Percentiles rank a stretch among this genome's conserved stretches.
Evolutionary conservation across 495 filamentous ascomycete species (phyloP).

Genomic region (Delitschia confertaspora): DNA sequence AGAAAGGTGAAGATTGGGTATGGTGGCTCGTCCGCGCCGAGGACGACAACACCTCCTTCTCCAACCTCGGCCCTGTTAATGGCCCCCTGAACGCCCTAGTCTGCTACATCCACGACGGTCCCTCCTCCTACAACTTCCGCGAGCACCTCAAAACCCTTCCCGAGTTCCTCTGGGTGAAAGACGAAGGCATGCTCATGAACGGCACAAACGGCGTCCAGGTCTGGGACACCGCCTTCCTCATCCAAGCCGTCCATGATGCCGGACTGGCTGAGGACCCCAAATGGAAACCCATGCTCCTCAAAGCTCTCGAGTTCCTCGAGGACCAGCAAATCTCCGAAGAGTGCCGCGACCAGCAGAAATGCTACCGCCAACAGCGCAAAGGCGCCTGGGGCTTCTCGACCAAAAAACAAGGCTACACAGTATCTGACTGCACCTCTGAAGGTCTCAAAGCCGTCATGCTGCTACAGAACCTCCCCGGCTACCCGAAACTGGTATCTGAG

Average conservation of each 20-base stretch:
- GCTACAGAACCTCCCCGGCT: conserved; percentile 70
- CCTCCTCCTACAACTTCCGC: conserved; percentile 63
- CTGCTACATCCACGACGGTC: conserved; percentile 77
- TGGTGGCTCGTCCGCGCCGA: conserved; percentile 76
- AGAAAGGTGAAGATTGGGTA: conserved; percentile 64
- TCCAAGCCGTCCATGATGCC: conserved; percentile 70
- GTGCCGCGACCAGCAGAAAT: conserved; percentile 63
- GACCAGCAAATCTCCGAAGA: conserved; percentile 86
- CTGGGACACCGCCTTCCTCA: conserved; percentile 89
- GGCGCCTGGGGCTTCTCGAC: conserved; percentile 95
- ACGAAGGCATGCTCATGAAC: conserved; percentile 88
- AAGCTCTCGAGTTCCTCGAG: conserved; percentile 79
- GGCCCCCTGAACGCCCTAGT: conserved; percentile 76
- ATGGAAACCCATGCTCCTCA: conserved; percentile 75
- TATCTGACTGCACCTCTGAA: conserved; percentile 89
- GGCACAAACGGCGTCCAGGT: conserved; percentile 94
- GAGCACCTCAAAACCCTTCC: conserved; percentile 70
- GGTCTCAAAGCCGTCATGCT: conserved; percentile 78
- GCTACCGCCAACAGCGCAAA: conserved; percentile 86
- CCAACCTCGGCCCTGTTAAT: conserved; percentile 82
- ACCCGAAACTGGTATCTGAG: conserved; percentile 63
- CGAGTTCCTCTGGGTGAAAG: conserved; percentile 87
- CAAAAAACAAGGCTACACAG: conserved; percentile 84
- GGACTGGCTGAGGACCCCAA: conserved; percentile 68
- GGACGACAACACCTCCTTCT: conserved; percentile 83